Conservation (phyloP, 2,329 filamentous ascomycete species). For the Aspergillus ochraceus region DNA sequence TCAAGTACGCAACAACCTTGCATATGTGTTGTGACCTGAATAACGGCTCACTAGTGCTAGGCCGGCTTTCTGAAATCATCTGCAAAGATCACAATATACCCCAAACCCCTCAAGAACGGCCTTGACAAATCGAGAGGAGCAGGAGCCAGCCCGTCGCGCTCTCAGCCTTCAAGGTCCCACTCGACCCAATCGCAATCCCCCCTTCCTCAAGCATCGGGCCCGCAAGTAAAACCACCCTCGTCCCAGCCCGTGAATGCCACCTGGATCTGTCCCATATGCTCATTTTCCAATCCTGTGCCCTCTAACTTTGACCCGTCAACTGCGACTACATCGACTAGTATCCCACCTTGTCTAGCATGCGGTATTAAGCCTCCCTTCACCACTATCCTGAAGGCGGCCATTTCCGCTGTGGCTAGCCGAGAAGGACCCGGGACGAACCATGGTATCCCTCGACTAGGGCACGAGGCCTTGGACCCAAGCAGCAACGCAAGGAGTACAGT, state of each 20-base stretch:
- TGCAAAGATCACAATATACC: constrained; percentile 83
- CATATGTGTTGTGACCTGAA: not conserved
- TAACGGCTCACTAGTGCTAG: constrained; percentile 43
- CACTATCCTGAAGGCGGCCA: constrained; percentile 81
- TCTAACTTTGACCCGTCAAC: constrained; percentile 88
- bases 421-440: constrained; percentile 19
- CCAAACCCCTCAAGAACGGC: constrained; percentile 72
- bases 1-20: constrained; percentile 59
- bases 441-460: constrained; percentile 2
- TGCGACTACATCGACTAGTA: constrained; percentile 73
- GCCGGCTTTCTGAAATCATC: constrained; percentile 94
- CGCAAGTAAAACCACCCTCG: constrained; percentile 36
- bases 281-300: constrained; percentile 88
- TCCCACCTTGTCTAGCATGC: constrained; percentile 87
- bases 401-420: constrained; percentile 65
- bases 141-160: constrained; percentile 40
- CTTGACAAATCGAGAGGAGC: constrained; percentile 54
- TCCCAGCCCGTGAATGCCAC: constrained; percentile 60
- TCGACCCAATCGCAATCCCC: constrained; percentile 31
- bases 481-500: constrained; percentile 6
- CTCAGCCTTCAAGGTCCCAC: constrained; percentile 35
- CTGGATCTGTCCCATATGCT: constrained; percentile 96
- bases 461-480: not conserved
- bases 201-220: constrained; percentile 28
- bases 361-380: constrained; percentile 88